These are phyloP conservation scores for Tricholoma sp. DNA, from an alignment of 768 basidiomycete genomes.

Conservation along the genomic window DNA sequence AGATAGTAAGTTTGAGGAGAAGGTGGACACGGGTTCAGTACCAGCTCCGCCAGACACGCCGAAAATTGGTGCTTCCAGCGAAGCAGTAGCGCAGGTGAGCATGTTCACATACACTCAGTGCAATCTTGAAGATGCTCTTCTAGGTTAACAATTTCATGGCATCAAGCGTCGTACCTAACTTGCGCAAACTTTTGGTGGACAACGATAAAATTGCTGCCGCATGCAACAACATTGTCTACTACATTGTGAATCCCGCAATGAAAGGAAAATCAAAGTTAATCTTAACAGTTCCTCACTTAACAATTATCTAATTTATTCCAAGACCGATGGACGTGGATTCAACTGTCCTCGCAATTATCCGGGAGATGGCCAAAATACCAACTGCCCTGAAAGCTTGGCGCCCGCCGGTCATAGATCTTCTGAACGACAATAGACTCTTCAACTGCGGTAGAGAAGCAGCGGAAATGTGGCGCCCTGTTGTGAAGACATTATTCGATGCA, in stretches of 20 bases:
- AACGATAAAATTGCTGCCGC: conserved; percentile 75
- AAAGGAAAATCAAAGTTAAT: conserved; percentile 69
- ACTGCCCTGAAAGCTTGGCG: conserved; percentile 83
- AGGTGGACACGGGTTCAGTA: conserved; percentile 39
- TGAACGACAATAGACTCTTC: conserved; percentile 87
- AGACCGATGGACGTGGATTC: conserved; percentile 79
- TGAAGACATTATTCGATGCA: conserved; percentile 75
- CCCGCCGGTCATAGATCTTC: conserved; percentile 67
- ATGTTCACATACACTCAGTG: conserved; percentile 4
- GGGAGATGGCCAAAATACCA: conserved; percentile 76
- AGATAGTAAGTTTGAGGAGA: conserved; percentile 59
- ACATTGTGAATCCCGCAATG: conserved; percentile 76
- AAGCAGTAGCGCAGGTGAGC: conserved; percentile 44
- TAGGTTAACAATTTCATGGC: conserved; percentile 75
- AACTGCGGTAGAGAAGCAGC: conserved; percentile 57
- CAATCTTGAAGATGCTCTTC: not conserved
- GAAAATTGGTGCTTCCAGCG: conserved; percentile 31
- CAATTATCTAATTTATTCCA: conserved; percentile 8
- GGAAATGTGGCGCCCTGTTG: conserved; percentile 66
- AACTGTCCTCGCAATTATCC: conserved; percentile 59
- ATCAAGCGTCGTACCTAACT: conserved; percentile 58
- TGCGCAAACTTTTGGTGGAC: conserved; percentile 78
- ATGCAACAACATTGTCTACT: conserved; percentile 81
- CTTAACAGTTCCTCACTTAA: not conserved
- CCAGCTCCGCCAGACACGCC: conserved; percentile 32